A percentile compares a stretch with the other conserved stretches of the same genome.
Evolutionary conservation across 331 rosid species (phyloP).

Genomic region (Quercus phellos): DNA sequence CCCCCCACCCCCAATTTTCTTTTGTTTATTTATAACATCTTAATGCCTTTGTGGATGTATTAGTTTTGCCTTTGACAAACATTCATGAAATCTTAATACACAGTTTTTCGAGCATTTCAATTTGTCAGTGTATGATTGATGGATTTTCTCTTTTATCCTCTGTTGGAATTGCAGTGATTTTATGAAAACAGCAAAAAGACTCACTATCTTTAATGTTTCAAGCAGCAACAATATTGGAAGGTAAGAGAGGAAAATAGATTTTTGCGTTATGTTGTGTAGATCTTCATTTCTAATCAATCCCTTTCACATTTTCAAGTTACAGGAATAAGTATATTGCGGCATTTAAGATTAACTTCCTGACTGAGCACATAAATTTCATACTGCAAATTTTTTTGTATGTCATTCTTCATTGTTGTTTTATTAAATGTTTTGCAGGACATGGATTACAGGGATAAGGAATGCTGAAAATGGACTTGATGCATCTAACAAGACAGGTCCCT

Average conservation of each 20-base stretch:
- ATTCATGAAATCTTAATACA: not conserved
- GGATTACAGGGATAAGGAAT: conserved; percentile 54
- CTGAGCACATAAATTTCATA: not conserved
- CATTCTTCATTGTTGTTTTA: not conserved
- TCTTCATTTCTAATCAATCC: not conserved
- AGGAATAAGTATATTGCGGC: no score
- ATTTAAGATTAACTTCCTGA: not conserved
- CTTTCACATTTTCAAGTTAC: not conserved
- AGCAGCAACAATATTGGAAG: conserved; percentile 48
- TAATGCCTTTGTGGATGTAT: not conserved
- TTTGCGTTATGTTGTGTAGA: not conserved
- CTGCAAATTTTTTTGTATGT: not conserved
- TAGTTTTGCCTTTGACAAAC: not conserved
- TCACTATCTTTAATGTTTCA: conserved; percentile 60
- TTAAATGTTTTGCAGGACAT: conserved; percentile 41
- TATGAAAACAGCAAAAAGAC: conserved; percentile 69
- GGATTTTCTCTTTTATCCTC: not conserved
- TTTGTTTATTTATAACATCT: not conserved
- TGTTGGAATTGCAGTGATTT: conserved; percentile 62
- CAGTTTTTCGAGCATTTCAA: not conserved
- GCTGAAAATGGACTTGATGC: conserved; percentile 66
- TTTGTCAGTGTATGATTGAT: not conserved
- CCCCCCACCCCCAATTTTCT: not conserved
- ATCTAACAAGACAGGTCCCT: conserved; percentile 69
- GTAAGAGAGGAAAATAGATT: conserved; percentile 25